A percentile compares a stretch with the other conserved stretches of the same genome.
Evolutionary conservation across 2,329 filamentous ascomycete genomes (phyloP).

Genomic region (Penicillium aurantiogriseum): DNA sequence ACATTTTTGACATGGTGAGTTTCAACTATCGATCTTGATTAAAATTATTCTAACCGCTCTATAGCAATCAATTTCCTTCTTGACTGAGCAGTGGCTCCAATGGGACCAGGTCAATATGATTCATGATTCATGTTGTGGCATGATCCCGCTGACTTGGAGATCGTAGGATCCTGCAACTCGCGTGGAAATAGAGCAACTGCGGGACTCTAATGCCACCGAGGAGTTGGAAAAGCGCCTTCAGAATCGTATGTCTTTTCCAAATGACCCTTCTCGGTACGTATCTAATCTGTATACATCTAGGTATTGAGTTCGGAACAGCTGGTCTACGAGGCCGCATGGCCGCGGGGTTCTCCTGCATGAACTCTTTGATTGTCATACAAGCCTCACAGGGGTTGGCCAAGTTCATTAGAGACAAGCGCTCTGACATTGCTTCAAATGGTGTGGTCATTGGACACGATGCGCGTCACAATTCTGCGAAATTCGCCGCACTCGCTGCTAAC

Average conservation of each 20-base stretch:
- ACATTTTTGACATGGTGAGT: slow-evolving; percentile 25
- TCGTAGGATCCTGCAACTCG: slow-evolving; percentile 51
- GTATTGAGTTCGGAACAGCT: slow-evolving; percentile 62
- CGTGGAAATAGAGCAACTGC: slow-evolving; percentile 54
- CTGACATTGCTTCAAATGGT: slow-evolving; percentile 45
- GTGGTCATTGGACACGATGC: slow-evolving; percentile 64
- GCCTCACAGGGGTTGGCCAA: slow-evolving; percentile 64
- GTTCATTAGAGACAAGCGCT: slow-evolving; percentile 52
- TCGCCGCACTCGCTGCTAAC: slow-evolving; percentile 59
- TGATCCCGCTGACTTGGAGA: slow-evolving; percentile 19
- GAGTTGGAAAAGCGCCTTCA: slow-evolving; percentile 56
- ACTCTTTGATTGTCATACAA: slow-evolving; percentile 59
- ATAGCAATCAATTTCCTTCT: slow-evolving; percentile 36
- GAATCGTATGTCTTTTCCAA: slow-evolving; percentile 39
- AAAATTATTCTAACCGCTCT: slow-evolving; percentile 4
- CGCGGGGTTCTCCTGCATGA: slow-evolving; percentile 63
- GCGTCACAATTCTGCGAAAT: slow-evolving; percentile 61
- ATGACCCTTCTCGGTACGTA: neutral
- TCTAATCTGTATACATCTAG: slow-evolving; percentile 24
- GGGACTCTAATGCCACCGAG: slow-evolving; percentile 44
- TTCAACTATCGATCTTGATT: neutral
- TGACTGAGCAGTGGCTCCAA: slow-evolving; percentile 58
- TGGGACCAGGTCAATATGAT: slow-evolving; percentile 49
- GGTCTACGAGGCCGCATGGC: slow-evolving; percentile 65
- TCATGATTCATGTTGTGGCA: slow-evolving; percentile 7